Base-by-base conservation (phyloP, 164 flowering plant species). In the Macadamia integrifolia region DNA sequence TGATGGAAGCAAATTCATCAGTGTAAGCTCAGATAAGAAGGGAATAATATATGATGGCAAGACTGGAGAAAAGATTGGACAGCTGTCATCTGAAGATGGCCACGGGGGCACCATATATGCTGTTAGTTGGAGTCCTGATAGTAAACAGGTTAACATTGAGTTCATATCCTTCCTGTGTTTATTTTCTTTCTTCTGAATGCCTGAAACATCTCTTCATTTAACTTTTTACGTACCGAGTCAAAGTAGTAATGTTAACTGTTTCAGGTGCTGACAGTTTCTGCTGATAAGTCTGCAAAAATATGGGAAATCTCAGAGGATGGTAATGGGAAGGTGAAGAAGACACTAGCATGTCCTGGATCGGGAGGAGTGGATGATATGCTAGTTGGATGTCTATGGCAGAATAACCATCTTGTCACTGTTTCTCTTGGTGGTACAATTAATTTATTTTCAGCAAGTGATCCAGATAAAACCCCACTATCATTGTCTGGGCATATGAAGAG, bases 281-380 rank as follows among this genome's bases (percentile, higher is more conserved):
- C 99, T 69, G 99, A 95, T 75, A 95, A 95, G 79, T 68, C 93
- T 61, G 99, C 98, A 62, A 95, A 95, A 82, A 68, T 92, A 60
- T 92, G 98, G 99, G 94, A 89, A 58, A 85, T 94, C 28, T 69
- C 84, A 61, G 93, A 82, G 57, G 88, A 90, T 75, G 86, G 88
- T 62, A 83, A 65, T 75, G 99, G 99, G 50, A 85, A 74, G 69
- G 77, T 92, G 76, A 80, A 72, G 62, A 88, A 82, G 74, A 94
- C 98, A 18, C 73, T 92, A 76, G 58, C 77, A 52, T 78, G 80
- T 76, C 78, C 88, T 48, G 90, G 89, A 49, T 82, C 90, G 23
- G 99, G 99, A 68, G 97, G 98, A 70, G 84, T 94, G 56, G 97
- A 92, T 28, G 98, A 92, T 71, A 94, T 94, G 99, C 81, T 89